Evolutionary conservation across 768 basidiomycete species (phyloP).

Genomic region (Mycena polygramma): DNA sequence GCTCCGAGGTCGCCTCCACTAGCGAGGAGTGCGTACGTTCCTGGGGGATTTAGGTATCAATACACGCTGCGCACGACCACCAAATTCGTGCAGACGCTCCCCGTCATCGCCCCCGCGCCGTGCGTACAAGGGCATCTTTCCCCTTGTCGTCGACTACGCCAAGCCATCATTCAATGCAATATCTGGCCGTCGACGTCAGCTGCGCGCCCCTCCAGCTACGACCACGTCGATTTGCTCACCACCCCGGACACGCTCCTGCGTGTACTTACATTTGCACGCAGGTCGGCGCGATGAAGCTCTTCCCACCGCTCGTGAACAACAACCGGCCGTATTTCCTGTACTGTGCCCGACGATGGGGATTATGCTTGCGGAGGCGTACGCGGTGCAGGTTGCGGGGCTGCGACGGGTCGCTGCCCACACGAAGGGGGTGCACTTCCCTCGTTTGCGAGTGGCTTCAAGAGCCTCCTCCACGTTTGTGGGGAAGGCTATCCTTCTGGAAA

Average conservation of each 20-base stretch:
- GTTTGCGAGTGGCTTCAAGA: constrained; percentile 66
- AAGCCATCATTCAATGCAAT: constrained; percentile 66
- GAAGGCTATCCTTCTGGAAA: not conserved
- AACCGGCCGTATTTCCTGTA: constrained; percentile 63
- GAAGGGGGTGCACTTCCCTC: constrained; percentile 71
- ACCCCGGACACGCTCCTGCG: constrained; percentile 71
- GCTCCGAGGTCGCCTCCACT: constrained; percentile 51
- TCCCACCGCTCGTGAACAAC: constrained; percentile 58
- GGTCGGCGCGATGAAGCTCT: constrained; percentile 61
- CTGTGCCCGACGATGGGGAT: constrained; percentile 60
- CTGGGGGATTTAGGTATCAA: constrained; percentile 60
- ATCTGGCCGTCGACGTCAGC: constrained; percentile 62
- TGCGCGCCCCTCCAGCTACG: constrained; percentile 58
- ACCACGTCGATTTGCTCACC: constrained; percentile 52
- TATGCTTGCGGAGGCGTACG: constrained; percentile 67
- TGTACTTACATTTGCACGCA: constrained; percentile 70
- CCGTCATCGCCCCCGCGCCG: constrained; percentile 46
- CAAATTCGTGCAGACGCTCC: constrained; percentile 55
- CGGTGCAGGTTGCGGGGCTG: constrained; percentile 54
- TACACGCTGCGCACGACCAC: constrained; percentile 40
- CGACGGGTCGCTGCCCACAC: constrained; percentile 66
- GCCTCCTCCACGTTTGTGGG: constrained; percentile 53
- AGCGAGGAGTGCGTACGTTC: constrained; percentile 51
- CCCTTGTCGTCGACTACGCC: not conserved
- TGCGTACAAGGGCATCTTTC: constrained; percentile 60